Percentiles rank a stretch among this genome's conserved stretches.
Evolutionary conservation across 257 asterid species (phyloP).

Genomic region (Nicotiana otophora): DNA sequence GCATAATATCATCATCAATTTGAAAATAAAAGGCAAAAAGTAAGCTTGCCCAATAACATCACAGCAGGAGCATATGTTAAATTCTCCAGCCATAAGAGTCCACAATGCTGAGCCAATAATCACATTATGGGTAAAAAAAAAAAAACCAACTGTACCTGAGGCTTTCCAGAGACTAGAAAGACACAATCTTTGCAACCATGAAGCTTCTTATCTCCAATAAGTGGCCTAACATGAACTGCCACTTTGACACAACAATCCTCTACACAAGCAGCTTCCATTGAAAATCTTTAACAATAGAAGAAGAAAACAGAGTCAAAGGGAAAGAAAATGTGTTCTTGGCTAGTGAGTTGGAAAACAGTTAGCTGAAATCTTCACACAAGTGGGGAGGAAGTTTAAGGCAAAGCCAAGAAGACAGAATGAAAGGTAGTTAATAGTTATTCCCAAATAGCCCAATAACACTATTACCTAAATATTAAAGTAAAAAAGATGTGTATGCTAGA

Average conservation of each 20-base stretch:
- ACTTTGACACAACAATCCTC: constrained; percentile 98
- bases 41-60: no score
- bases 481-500: no score
- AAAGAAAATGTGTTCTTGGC: no score
- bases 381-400: no score
- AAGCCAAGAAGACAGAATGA: no score
- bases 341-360: no score
- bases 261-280: constrained; percentile 24
- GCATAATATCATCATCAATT: background rate
- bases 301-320: background rate
- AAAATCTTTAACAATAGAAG: background rate
- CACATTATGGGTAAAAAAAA: constrained; percentile 25
- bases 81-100: background rate
- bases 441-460: no score
- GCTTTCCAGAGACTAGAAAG: constrained; percentile 69
- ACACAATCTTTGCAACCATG: constrained; percentile 98
- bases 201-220: constrained; percentile 89
- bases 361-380: no score
- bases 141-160: constrained; percentile 49
- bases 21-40: no score
- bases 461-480: no score
- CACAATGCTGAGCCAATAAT: constrained; percentile 22
- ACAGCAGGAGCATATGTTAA: no score
- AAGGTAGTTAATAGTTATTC: no score
- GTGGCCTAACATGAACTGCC: constrained; percentile 92